Evolutionary conservation across 2,329 filamentous ascomycete genomes (phyloP).

Genomic region (Penicillium occitanis): DNA sequence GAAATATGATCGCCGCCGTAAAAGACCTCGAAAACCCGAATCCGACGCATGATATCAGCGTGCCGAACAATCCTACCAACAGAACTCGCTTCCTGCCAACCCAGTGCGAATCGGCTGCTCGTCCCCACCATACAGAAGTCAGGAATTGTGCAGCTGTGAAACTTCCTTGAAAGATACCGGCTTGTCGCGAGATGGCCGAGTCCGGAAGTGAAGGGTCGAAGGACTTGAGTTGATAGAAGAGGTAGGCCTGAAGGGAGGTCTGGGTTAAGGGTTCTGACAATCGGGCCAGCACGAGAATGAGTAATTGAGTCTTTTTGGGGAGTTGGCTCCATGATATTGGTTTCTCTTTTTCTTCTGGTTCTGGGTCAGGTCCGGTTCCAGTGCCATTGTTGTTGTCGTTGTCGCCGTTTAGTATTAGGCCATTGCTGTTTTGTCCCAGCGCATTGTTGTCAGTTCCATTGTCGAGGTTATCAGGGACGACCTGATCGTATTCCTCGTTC

Average conservation of each 20-base stretch:
- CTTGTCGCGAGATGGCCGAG: constrained; percentile 70
- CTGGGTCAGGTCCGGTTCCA: background rate
- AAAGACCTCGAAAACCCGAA: constrained; percentile 70
- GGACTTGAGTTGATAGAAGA: constrained; percentile 85
- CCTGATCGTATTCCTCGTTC: background rate
- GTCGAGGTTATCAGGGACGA: background rate
- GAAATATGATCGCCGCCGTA: constrained; percentile 61
- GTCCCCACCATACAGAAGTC: constrained; percentile 80
- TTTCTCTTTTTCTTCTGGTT: constrained; percentile 12
- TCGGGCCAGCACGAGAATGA: constrained; percentile 74
- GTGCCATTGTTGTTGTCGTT: background rate
- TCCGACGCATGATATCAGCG: constrained; percentile 62
- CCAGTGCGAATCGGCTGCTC: constrained; percentile 63
- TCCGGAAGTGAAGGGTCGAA: constrained; percentile 63
- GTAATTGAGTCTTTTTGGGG: constrained; percentile 73
- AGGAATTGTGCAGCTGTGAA: constrained; percentile 82
- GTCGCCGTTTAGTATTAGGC: background rate
- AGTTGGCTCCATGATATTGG: constrained; percentile 68
- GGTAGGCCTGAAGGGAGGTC: constrained; percentile 73
- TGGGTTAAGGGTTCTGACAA: constrained; percentile 81
- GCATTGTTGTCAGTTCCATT: background rate
- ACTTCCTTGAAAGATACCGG: constrained; percentile 72
- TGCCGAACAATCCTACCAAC: constrained; percentile 72
- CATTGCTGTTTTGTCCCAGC: background rate
- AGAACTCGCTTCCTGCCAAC: constrained; percentile 76